Evolutionary conservation across 2,329 filamentous ascomycete genomes (phyloP), one percentile per base, ranked within the genome.

Genomic region (Colletotrichum tamarilloi): DNA sequence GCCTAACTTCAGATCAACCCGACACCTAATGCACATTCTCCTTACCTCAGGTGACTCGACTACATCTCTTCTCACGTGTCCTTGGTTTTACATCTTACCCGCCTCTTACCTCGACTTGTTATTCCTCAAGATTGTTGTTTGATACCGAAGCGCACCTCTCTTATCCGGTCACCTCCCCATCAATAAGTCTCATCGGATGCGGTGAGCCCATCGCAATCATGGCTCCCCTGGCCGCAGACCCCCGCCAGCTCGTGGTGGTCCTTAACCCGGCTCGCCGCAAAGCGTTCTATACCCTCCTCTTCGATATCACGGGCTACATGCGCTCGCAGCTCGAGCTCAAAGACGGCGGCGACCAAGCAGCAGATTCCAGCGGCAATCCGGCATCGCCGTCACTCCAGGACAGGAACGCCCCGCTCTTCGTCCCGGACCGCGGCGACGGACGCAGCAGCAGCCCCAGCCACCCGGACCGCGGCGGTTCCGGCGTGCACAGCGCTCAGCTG

Each of bases 271-370:
- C 86, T 32, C 84, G 86, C 57, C 87, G 89, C 59, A 85, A 84
- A 74, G 88, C 85, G 2, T 84, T 90, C 38, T 85, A 88, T 68
- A 81, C 81, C 60, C 85, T 91, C 24, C 81, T 89, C 28, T 80
- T 83, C 59, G 85, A 89, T 52, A 88, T 90, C 77, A 85, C 83
- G n/a, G 78, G 79, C n/a, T 85, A 86, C 72, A 90, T 91, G 87
- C 85, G 86, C 57, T 83, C 84, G 2, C 85, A 89, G 74, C 78
- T 91, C 16, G 82, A 89, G 72, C 79, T 85, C 7, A 79, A 79
- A 2, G 72, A 80, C 19, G 77, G 81, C 55, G 49, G 59, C 11
- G 52, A 68, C 8, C 58, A 59, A 49, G 19, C 42, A 5, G 62
- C 32, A 62, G 60, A 75, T 38, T n/a, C 69, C 35, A 58, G 60